Conservation (phyloP, 495 filamentous ascomycete species). For the Xylaria longipes region DNA sequence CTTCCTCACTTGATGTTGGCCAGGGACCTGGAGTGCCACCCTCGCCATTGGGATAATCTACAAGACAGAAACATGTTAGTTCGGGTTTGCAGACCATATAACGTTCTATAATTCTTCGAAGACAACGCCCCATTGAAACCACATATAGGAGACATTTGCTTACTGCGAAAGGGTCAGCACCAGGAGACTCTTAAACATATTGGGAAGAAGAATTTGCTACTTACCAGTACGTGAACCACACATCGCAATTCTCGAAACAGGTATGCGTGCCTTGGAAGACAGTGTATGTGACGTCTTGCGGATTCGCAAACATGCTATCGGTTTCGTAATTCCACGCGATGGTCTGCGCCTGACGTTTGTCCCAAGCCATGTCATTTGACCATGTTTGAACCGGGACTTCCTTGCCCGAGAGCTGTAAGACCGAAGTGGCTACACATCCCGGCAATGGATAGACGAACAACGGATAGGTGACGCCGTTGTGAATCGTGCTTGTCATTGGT, state of each 20-base stretch:
- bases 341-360: constrained; percentile 1
- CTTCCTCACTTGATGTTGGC: constrained; percentile 8
- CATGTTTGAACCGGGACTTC: constrained; percentile 8
- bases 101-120: neutral
- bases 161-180: constrained; percentile 13
- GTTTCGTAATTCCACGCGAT: constrained; percentile 5
- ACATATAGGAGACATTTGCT: neutral
- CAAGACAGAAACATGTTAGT: neutral
- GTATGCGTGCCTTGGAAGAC: constrained; percentile 14
- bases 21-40: constrained; percentile 7
- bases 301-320: neutral
- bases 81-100: neutral
- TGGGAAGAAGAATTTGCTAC: too few species aligned
- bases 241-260: constrained; percentile 9
- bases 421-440: neutral
- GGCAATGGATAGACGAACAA: constrained; percentile 8
- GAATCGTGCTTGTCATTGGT: neutral
- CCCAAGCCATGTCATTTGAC: constrained; percentile 13
- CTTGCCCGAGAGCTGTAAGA: constrained; percentile 11
- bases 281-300: neutral
- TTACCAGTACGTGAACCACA: constrained; percentile 17
- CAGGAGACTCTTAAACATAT: neutral
- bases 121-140: neutral
- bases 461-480: neutral
- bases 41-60: neutral